These are phyloP conservation scores for Ophiocordyceps robertsii DNA, from an alignment of 2,329 filamentous ascomycete species.

Conservation along the genomic window DNA sequence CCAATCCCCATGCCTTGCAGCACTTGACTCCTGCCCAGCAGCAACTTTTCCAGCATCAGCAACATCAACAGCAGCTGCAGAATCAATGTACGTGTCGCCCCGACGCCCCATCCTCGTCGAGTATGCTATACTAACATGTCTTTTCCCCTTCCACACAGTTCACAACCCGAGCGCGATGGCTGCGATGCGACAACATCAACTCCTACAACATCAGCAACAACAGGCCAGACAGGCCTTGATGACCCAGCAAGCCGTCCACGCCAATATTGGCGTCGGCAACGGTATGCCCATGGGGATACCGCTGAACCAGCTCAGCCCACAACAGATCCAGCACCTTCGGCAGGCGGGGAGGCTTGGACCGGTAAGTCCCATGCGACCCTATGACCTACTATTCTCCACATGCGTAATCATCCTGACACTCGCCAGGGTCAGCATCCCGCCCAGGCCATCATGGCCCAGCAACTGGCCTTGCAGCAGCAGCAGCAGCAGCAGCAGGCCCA, in stretches of 20 bases:
- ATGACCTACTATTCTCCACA: background rate
- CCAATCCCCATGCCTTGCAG: conserved; percentile 53
- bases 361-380: conserved; percentile 18
- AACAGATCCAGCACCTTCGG: conserved; percentile 38
- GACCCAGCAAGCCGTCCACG: conserved; percentile 39
- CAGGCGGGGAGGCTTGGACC: conserved; percentile 24
- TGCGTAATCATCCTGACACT: background rate
- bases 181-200: conserved; percentile 39
- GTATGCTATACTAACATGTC: background rate
- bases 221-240: conserved; percentile 38
- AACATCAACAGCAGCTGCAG: conserved; percentile 25
- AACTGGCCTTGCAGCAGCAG: conserved; percentile 32
- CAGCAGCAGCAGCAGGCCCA: conserved; percentile 19
- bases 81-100: conserved; percentile 17
- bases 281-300: conserved; percentile 41
- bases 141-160: conserved; percentile 10
- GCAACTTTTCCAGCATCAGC: conserved; percentile 45
- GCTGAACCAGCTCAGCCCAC: conserved; percentile 30
- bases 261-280: conserved; percentile 28
- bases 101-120: background rate
- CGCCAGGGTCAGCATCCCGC: conserved; percentile 14
- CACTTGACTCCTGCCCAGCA: conserved; percentile 52
- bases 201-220: conserved; percentile 42
- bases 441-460: conserved; percentile 31
- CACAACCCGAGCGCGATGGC: conserved; percentile 23